Conservation (phyloP, 73 alveolate species). For the Strombidium stylifer region DNA sequence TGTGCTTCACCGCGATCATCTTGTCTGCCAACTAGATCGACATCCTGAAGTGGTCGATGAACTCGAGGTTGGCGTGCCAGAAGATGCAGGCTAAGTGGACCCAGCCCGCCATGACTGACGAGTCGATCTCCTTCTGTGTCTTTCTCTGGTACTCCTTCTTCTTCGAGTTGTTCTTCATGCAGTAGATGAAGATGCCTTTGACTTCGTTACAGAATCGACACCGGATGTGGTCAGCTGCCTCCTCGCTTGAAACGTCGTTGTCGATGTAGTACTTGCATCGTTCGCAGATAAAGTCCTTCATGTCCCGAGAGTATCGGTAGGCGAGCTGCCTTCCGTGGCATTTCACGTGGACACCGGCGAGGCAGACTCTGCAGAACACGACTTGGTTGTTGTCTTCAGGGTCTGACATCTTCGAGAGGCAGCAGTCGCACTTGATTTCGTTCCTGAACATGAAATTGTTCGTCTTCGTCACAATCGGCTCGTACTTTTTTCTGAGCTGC, state of each 20-base stretch:
- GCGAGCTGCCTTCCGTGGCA: conserved; percentile 12
- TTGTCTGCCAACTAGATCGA: neutral
- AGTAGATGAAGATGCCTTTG: conserved; percentile 3
- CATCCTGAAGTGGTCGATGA: conserved; percentile 3
- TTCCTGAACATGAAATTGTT: neutral
- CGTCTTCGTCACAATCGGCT: neutral
- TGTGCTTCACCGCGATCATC: neutral
- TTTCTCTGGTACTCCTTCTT: too few species aligned
- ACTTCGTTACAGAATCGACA: conserved; percentile 26
- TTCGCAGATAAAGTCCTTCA: conserved; percentile 10
- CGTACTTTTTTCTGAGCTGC: neutral
- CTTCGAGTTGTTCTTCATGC: neutral
- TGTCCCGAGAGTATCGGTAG: neutral
- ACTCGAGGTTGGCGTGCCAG: conserved; percentile 8
- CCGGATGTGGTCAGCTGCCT: neutral
- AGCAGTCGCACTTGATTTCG: conserved; percentile 1
- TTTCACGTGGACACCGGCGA: neutral
- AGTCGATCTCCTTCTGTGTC: too few species aligned
- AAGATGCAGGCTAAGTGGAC: conserved; percentile 1
- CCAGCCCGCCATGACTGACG: conserved; percentile 5
- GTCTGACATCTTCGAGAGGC: neutral
- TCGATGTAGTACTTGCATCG: conserved; percentile 10
- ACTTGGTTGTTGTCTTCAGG: neutral
- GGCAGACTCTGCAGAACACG: conserved; percentile 12
- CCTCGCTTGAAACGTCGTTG: neutral